phyloP scores from a whole-genome alignment of 495 filamentous ascomycete genomes.

The Recurvomyces mirabilis region DNA sequence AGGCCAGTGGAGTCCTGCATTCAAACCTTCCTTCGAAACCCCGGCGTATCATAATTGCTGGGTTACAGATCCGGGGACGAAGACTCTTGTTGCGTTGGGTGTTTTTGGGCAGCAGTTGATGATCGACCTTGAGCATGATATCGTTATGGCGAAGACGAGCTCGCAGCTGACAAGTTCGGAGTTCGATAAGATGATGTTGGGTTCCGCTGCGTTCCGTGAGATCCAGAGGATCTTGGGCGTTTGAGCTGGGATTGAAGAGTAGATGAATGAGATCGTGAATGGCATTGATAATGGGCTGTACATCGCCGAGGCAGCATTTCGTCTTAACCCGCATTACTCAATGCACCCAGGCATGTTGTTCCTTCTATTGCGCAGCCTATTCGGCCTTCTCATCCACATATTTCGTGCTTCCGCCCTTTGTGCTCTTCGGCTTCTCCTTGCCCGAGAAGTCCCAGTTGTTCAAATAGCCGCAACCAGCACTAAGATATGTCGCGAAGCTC shows the following conservation, averaged over 20 bases:
- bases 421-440: constrained; percentile 29
- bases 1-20: not conserved
- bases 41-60: constrained; percentile 6
- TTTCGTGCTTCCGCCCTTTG: constrained; percentile 25
- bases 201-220: constrained; percentile 8
- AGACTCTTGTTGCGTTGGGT: constrained; percentile 2
- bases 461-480: constrained; percentile 56
- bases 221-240: constrained; percentile 2
- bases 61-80: not conserved
- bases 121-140: constrained; percentile 8
- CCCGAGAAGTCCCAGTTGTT: constrained; percentile 59
- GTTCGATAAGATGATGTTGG: not conserved
- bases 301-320: too few species aligned
- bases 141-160: constrained; percentile 15
- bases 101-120: constrained; percentile 13
- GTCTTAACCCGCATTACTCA: too few species aligned
- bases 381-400: constrained; percentile 34
- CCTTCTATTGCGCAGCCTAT: not conserved
- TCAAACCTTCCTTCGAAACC: not conserved
- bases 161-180: not conserved
- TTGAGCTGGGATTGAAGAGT: not conserved
- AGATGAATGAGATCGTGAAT: too few species aligned
- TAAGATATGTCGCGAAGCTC: constrained; percentile 71
- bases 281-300: too few species aligned
- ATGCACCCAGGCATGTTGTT: too few species aligned